These are phyloP conservation scores for Globisporangium rhizosaccharum DNA, from an alignment of 352 stramenopile genomes.

Conservation along the genomic window DNA sequence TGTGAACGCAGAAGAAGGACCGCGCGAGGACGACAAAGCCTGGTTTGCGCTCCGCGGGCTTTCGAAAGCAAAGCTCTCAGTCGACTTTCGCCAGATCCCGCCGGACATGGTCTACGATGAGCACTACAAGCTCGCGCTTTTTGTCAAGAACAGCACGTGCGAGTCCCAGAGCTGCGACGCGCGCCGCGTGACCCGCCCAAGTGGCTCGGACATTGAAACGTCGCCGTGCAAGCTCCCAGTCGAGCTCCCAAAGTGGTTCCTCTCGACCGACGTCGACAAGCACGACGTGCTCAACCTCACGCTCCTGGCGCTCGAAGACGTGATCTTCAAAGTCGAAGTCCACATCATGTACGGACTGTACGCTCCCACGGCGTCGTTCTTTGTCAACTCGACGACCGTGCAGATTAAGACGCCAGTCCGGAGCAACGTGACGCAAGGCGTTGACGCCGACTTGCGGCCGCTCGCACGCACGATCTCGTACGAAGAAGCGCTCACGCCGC, in stretches of 20 bases:
- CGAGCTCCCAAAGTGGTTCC: conserved; percentile 89
- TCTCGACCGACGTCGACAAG: conserved; percentile 87
- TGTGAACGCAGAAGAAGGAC: conserved; percentile 69
- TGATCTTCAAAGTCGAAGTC: conserved; percentile 93
- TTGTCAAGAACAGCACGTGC: conserved; percentile 91
- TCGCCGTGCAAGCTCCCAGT: conserved; percentile 90
- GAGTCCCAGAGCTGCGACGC: conserved; percentile 81
- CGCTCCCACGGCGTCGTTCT: conserved; percentile 78
- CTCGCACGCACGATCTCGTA: conserved; percentile 84
- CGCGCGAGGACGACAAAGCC: conserved; percentile 72
- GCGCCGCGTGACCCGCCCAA: conserved; percentile 42
- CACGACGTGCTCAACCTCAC: conserved; percentile 93
- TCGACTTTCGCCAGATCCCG: conserved; percentile 93
- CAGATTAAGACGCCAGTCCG: conserved; percentile 67
- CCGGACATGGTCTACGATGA: conserved; percentile 90
- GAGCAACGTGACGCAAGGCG: conserved; percentile 69
- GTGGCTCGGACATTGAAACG: conserved; percentile 74
- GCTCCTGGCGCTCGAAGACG: conserved; percentile 92
- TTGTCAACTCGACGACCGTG: conserved; percentile 90
- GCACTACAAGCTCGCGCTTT: conserved; percentile 95
- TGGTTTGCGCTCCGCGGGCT: conserved; percentile 92
- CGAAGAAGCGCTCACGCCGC: conserved; percentile 61
- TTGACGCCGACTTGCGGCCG: conserved; percentile 49
- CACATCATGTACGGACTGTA: conserved; percentile 95
- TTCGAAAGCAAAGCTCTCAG: conserved; percentile 90